Percentiles rank a stretch among this genome's conserved stretches.
These are phyloP conservation scores for Murraya paniculata DNA, from an alignment of 345 rosid genomes.

Conservation along the genomic window DNA sequence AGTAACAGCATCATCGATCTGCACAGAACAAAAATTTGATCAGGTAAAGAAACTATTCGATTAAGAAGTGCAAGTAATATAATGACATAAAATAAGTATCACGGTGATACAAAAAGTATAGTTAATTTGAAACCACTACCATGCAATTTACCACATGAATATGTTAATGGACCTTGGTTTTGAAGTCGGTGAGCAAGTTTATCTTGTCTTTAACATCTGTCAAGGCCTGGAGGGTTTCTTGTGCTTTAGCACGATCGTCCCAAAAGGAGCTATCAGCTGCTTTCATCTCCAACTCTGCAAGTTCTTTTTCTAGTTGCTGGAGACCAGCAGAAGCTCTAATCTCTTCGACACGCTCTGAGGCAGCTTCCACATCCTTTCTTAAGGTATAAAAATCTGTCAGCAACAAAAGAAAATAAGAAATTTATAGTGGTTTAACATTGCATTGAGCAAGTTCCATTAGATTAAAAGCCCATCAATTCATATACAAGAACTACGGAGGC, in stretches of 20 bases:
- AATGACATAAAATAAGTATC: neutral
- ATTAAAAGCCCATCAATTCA: neutral
- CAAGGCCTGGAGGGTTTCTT: slow-evolving; percentile 61
- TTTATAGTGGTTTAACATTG: neutral
- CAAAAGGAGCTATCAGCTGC: slow-evolving; percentile 73
- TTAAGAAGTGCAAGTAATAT: neutral
- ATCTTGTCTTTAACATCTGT: slow-evolving; percentile 78
- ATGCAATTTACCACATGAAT: neutral
- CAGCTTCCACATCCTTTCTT: slow-evolving; percentile 75
- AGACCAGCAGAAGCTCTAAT: slow-evolving; percentile 58
- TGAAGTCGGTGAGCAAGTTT: slow-evolving; percentile 57
- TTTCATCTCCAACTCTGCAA: slow-evolving; percentile 57
- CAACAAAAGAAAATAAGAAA: neutral
- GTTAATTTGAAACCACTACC: neutral
- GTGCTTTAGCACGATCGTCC: slow-evolving; percentile 84
- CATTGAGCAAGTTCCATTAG: neutral
- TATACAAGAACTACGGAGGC: neutral
- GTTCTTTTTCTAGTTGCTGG: slow-evolving; percentile 51
- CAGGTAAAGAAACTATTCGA: neutral
- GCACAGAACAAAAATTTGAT: slow-evolving; percentile 14
- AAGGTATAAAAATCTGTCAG: slow-evolving; percentile 75
- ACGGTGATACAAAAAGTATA: neutral
- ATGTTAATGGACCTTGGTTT: slow-evolving; percentile 48
- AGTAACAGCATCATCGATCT: slow-evolving; percentile 96
- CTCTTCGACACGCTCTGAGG: slow-evolving; percentile 67